These are phyloP conservation scores for Cichorium intybus DNA, from an alignment of 140 eudicot genomes.

Conservation along the genomic window DNA sequence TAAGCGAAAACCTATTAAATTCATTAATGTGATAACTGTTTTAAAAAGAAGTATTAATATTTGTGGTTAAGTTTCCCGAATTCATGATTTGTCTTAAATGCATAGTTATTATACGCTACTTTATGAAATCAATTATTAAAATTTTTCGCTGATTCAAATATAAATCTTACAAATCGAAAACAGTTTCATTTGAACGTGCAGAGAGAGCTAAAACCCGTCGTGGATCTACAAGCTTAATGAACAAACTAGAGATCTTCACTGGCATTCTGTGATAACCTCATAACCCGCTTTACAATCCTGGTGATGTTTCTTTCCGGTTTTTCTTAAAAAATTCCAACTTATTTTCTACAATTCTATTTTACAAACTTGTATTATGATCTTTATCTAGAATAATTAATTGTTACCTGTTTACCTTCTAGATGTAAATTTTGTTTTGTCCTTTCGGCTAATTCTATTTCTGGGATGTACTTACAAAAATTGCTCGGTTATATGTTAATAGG, in stretches of 20 bases:
- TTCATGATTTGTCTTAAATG: not conserved
- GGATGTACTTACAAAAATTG: too few relatives aligned
- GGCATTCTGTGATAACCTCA: slow-evolving; percentile 99
- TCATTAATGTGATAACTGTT: not conserved
- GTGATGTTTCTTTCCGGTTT: slow-evolving; percentile 22
- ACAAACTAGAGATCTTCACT: slow-evolving; percentile 50
- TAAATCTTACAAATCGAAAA: not conserved
- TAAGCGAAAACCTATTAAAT: too few relatives aligned
- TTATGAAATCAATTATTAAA: not conserved
- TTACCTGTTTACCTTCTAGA: too few relatives aligned
- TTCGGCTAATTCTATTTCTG: too few relatives aligned
- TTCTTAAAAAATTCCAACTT: too few relatives aligned
- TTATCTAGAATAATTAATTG: too few relatives aligned
- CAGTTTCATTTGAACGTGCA: slow-evolving; percentile 43
- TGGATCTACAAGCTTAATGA: slow-evolving; percentile 85
- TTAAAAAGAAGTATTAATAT: too few relatives aligned
- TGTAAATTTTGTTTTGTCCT: too few relatives aligned
- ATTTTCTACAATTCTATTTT: too few relatives aligned
- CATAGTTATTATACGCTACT: not conserved
- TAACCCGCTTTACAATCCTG: slow-evolving; percentile 72
- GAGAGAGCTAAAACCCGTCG: slow-evolving; percentile 76
- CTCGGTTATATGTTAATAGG: too few relatives aligned
- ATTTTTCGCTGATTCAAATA: not conserved
- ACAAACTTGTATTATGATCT: too few relatives aligned
- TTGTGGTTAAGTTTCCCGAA: not conserved